These are phyloP conservation scores for Cichorium intybus DNA, from an alignment of 140 eudicot species.

Conservation along the genomic window DNA sequence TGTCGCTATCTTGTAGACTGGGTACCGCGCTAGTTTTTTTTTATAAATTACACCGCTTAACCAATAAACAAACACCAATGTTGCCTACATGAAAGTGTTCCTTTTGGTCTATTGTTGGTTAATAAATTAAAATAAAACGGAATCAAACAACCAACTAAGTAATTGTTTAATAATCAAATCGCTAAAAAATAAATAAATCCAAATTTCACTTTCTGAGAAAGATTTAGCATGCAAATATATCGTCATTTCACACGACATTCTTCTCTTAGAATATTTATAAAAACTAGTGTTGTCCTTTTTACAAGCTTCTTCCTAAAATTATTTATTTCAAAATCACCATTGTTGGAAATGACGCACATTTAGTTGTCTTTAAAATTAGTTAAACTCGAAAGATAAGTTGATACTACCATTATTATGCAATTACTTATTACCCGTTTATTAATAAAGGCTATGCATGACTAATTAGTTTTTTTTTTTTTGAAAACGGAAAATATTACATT, in stretches of 20 bases:
- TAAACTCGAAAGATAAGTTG: background rate
- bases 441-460: too few species aligned
- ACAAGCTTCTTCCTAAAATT: background rate
- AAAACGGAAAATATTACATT: too few species aligned
- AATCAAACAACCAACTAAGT: slow-evolving; percentile 1
- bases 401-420: background rate
- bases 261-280: slow-evolving; percentile 3
- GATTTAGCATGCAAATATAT: slow-evolving; percentile 16
- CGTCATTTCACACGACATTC: slow-evolving; percentile 31
- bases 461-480: too few species aligned
- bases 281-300: slow-evolving; percentile 34
- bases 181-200: background rate
- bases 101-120: slow-evolving; percentile 27
- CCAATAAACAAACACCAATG: background rate
- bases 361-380: background rate
- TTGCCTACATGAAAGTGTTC: slow-evolving; percentile 10
- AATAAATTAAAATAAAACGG: slow-evolving; percentile 6
- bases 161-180: background rate
- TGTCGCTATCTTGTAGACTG: too few species aligned
- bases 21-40: too few species aligned
- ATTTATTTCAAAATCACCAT: background rate
- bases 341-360: slow-evolving; percentile 10
- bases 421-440: too few species aligned
- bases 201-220: slow-evolving; percentile 20
- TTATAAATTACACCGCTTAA: background rate